Base-by-base conservation (phyloP, 352 stramenopile species). In the Salisapilia sapeloensis region DNA sequence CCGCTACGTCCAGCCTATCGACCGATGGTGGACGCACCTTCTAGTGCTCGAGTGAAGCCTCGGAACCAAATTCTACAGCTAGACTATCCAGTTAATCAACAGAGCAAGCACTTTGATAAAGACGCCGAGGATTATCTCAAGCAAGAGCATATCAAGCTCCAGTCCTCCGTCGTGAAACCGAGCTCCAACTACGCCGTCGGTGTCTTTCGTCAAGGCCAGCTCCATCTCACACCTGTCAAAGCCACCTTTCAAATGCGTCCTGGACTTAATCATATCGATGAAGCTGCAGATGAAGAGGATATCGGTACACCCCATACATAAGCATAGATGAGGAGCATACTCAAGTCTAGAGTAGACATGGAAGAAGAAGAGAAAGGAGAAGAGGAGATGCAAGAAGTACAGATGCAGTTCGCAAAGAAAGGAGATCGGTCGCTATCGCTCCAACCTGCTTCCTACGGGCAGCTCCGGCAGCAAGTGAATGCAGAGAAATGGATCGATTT, bases 351-450 rank as follows among this genome's bases (percentile, higher is more conserved):
- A n/a, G 5, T 43, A 51, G 64, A 81, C 32, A 46, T 65, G 40
- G 49, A 64, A 4, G 38, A 63, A 24, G 61, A 79, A 30, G 56
- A 75, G 29, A 56, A 72, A 11, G 37, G 64, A 21, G 56, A 75
- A 25, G 38, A 60, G 2, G 66, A 76, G 32, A 39, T 77, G 16
- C 81, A 89, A 42, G 66, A 85, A 38, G 67, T 89, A 31, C 74
- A 89, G 52, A 79, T 89, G 40, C 67, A 86, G 48, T 85, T 86
- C 48, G 82, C 84, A 49, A 85, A 86, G 52, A 84, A 84, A 29
- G 82, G 64, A 24, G 66, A 85, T 35, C 64, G 74, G 17, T 64
- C 69, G 6, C 59, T 89, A 20, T 70, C 56, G 0, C 67, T 67
- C 10, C 83, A 84, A 32, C 70, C 84, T 50, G 85, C 74, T 48